Conservation (phyloP, 2,329 filamentous ascomycete species). For the Aspergillus spinulosporus region DNA sequence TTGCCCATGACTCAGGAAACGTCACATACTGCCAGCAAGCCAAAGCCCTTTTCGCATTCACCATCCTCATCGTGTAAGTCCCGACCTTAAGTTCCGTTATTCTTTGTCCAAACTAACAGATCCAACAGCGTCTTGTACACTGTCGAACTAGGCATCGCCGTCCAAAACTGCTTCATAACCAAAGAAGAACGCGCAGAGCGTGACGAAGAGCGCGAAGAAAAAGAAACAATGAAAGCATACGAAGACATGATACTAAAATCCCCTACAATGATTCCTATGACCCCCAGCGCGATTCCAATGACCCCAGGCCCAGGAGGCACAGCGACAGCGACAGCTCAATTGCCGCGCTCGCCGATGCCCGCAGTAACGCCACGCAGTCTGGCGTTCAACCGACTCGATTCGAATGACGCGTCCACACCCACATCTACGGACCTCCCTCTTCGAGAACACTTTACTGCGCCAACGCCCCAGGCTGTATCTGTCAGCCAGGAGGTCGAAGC, state of each 20-base stretch:
- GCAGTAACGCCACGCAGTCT: constrained; percentile 41
- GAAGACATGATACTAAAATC: constrained; percentile 45
- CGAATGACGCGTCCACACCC: constrained; percentile 4
- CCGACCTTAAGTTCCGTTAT: not conserved
- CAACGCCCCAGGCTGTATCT: constrained; percentile 21
- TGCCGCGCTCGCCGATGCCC: constrained; percentile 18
- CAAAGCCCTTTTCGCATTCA: constrained; percentile 58
- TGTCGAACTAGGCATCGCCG: constrained; percentile 49
- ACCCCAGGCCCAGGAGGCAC: not conserved
- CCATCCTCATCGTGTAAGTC: constrained; percentile 56
- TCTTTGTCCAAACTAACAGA: too few species aligned
- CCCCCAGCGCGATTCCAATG: constrained; percentile 22
- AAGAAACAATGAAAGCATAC: constrained; percentile 41
- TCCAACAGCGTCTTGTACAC: constrained; percentile 51
- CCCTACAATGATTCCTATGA: constrained; percentile 37
- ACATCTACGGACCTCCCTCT: constrained; percentile 43
- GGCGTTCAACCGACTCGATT: constrained; percentile 44
- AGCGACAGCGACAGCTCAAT: not conserved
- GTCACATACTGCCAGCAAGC: constrained; percentile 61
- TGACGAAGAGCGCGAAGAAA: constrained; percentile 38
- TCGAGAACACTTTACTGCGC: constrained; percentile 34
- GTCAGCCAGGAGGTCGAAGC: constrained; percentile 26
- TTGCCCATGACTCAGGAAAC: constrained; percentile 49
- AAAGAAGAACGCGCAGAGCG: constrained; percentile 38
- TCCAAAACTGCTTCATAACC: constrained; percentile 50